phyloP scores from a whole-genome alignment of 1,139 yeast genomes.

The Saccharomycopsis hybrid region DNA sequence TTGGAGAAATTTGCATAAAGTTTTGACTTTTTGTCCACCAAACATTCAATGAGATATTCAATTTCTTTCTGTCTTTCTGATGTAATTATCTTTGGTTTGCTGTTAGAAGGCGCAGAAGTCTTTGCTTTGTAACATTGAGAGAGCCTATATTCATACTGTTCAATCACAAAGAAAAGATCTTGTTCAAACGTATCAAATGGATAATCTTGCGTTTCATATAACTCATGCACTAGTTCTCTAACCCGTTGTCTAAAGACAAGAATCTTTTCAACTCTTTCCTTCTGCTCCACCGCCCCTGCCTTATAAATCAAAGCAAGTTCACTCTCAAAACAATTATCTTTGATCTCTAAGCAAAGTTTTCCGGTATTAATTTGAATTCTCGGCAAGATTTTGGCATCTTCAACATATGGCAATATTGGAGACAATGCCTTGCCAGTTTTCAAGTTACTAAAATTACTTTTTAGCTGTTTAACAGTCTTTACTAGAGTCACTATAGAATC shows the following conservation, averaged over 20 bases:
- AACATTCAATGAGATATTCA: background rate
- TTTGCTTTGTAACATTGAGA: background rate
- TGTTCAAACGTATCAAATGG: background rate
- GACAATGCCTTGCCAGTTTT: conserved; percentile 33
- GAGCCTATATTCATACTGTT: background rate
- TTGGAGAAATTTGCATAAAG: conserved; percentile 47
- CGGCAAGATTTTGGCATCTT: conserved; percentile 47
- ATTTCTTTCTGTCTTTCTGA: background rate
- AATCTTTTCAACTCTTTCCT: conserved; percentile 52
- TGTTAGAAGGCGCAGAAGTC: background rate
- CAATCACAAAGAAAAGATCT: background rate
- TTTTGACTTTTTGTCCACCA: conserved; percentile 12
- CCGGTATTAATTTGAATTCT: conserved; percentile 43
- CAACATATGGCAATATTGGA: conserved; percentile 31
- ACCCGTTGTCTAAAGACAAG: conserved; percentile 42
- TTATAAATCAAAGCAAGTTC: conserved; percentile 71
- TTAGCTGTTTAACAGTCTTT: conserved; percentile 53
- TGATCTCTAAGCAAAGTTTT: conserved; percentile 29
- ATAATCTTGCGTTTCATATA: background rate
- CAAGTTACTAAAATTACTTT: conserved; percentile 42
- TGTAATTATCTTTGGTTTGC: background rate
- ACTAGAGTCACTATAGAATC: conserved; percentile 58
- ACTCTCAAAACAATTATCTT: conserved; percentile 82
- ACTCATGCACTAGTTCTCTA: conserved; percentile 17
- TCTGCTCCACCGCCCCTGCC: conserved; percentile 68